Evolutionary conservation across 176 grass and related monocot species (phyloP).

Genomic region (Chrysopogon serrulatus): DNA sequence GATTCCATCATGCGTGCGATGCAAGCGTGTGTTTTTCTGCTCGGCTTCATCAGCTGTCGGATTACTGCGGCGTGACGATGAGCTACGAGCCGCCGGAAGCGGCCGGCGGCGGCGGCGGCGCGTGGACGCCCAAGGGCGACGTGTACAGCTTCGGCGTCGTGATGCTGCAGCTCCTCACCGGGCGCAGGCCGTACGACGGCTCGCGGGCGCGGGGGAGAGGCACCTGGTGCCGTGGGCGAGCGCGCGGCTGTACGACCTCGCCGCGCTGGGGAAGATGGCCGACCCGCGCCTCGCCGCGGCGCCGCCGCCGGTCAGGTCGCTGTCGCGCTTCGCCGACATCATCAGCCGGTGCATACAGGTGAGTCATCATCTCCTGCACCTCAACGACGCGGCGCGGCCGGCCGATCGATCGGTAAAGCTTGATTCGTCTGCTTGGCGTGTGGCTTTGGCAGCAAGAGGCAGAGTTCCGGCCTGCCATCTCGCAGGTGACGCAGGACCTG

Average conservation of each 20-base stretch:
- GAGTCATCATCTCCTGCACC: background rate
- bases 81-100: constrained; percentile 40
- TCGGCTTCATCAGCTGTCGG: background rate
- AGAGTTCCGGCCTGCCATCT: constrained; percentile 53
- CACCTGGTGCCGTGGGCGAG: constrained; percentile 50
- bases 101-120: background rate
- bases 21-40: background rate
- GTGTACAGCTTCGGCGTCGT: constrained; percentile 58
- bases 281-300: constrained; percentile 31
- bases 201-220: constrained; percentile 31
- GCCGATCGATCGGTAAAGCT: too few species aligned
- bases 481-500: constrained; percentile 60
- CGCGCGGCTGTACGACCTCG: constrained; percentile 54
- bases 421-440: background rate
- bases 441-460: constrained; percentile 30
- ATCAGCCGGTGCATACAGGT: constrained; percentile 62
- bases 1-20: too few species aligned
- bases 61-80: background rate
- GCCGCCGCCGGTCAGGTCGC: constrained; percentile 35
- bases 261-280: constrained; percentile 44
- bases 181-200: constrained; percentile 48
- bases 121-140: constrained; percentile 38
- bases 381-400: background rate
- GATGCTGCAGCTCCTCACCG: constrained; percentile 70
- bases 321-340: constrained; percentile 66